Conservation (phyloP, 2,329 filamentous ascomycete genomes). For the Blastomyces gilchristii region DNA sequence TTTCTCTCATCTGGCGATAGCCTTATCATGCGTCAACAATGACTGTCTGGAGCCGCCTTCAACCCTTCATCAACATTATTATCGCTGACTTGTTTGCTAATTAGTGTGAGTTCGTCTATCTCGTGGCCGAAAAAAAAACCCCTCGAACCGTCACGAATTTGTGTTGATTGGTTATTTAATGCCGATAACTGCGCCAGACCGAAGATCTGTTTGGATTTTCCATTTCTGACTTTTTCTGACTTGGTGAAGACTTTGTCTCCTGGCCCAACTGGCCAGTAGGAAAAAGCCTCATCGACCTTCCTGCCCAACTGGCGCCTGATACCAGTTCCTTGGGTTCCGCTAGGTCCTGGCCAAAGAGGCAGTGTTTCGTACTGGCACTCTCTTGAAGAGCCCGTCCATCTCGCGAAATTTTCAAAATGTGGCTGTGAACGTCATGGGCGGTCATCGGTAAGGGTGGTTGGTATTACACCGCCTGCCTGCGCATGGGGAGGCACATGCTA, state of each 20-base stretch:
- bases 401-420: neutral
- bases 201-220: neutral
- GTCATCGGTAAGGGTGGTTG: neutral
- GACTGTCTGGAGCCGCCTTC: neutral
- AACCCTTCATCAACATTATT: neutral
- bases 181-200: neutral
- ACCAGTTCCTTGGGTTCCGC: slow-evolving; percentile 2
- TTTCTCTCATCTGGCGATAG: neutral
- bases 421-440: neutral
- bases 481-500: too few relatives aligned
- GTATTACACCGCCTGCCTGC: neutral
- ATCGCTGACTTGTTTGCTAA: neutral
- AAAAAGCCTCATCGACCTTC: neutral
- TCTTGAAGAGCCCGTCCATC: neutral
- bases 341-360: neutral
- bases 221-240: neutral
- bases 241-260: neutral
- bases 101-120: neutral
- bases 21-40: neutral
- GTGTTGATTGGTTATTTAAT: neutral
- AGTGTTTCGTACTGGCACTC: neutral
- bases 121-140: neutral
- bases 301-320: slow-evolving; percentile 4
- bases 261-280: neutral
- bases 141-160: neutral